A percentile compares a stretch with the other conserved stretches of the same genome.
phyloP scores from a whole-genome alignment of 2,329 filamentous ascomycete genomes.

The Neurospora crassa region DNA sequence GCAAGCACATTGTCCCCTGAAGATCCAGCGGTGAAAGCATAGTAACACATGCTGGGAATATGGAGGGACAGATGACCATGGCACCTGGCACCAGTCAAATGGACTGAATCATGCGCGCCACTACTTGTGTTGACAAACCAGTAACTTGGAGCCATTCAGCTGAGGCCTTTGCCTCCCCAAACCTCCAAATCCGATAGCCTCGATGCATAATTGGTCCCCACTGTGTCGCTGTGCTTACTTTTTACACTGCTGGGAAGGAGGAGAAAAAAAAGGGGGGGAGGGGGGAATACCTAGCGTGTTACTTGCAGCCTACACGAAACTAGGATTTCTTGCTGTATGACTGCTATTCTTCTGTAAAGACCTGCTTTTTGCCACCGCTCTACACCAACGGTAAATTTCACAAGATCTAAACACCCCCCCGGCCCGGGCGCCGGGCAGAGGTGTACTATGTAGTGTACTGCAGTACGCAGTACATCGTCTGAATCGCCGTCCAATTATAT shows the following conservation, averaged over 20 bases:
- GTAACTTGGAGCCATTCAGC: background rate
- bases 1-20: background rate
- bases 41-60: background rate
- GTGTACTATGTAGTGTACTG: too few relatives aligned
- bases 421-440: too few relatives aligned
- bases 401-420: too few relatives aligned
- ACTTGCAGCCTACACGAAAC: too few relatives aligned
- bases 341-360: too few relatives aligned
- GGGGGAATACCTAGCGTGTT: too few relatives aligned
- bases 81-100: background rate
- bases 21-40: background rate
- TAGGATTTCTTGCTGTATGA: too few relatives aligned
- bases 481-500: background rate
- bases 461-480: background rate
- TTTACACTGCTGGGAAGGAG: background rate
- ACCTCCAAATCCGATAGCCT: background rate
- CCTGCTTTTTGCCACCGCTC: too few relatives aligned
- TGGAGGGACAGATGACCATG: background rate
- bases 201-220: background rate
- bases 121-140: background rate
- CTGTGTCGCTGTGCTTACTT: background rate
- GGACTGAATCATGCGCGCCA: background rate
- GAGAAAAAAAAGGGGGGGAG: too few relatives aligned
- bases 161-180: background rate
- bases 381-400: too few relatives aligned